A percentile compares a stretch with the other conserved stretches of the same genome.
Evolutionary conservation across 441 rosid genomes (phyloP).

Genomic region (Gossypium schwendimanii): DNA sequence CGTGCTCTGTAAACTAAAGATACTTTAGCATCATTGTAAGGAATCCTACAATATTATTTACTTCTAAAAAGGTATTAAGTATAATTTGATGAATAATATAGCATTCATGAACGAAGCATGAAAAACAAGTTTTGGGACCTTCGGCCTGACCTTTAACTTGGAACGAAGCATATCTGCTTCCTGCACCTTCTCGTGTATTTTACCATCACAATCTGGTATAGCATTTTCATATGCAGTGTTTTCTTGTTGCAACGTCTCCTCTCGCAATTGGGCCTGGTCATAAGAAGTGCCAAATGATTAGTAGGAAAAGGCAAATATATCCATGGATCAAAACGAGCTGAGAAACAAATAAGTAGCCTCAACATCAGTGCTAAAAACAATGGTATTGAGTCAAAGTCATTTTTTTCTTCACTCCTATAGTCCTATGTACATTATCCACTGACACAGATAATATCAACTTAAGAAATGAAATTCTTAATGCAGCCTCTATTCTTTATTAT

Average conservation of each 20-base stretch:
- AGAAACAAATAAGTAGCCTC: slow-evolving; percentile 6
- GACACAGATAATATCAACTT: background rate
- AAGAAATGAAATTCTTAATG: background rate
- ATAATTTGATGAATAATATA: background rate
- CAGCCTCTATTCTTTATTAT: background rate
- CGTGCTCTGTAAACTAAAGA: background rate
- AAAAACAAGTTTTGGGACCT: background rate
- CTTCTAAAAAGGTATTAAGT: background rate
- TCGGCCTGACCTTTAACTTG: slow-evolving; percentile 52
- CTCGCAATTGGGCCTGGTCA: slow-evolving; percentile 70
- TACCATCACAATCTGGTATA: slow-evolving; percentile 56
- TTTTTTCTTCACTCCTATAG: background rate
- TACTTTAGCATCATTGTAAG: background rate
- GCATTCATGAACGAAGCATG: background rate
- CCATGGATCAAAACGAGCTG: background rate
- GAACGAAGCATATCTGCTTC: slow-evolving; percentile 51
- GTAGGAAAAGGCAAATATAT: background rate
- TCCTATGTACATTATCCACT: background rate
- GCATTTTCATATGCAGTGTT: slow-evolving; percentile 71
- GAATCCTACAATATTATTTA: background rate
- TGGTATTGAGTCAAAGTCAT: background rate
- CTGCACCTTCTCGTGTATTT: slow-evolving; percentile 55
- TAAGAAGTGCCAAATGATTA: slow-evolving; percentile 14
- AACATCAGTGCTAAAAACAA: background rate
- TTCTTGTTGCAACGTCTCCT: slow-evolving; percentile 62